Evolutionary conservation across 306 rosid genomes (phyloP), one percentile per base, ranked within the genome.

Genomic region (Pterocarpus macrocarpus): DNA sequence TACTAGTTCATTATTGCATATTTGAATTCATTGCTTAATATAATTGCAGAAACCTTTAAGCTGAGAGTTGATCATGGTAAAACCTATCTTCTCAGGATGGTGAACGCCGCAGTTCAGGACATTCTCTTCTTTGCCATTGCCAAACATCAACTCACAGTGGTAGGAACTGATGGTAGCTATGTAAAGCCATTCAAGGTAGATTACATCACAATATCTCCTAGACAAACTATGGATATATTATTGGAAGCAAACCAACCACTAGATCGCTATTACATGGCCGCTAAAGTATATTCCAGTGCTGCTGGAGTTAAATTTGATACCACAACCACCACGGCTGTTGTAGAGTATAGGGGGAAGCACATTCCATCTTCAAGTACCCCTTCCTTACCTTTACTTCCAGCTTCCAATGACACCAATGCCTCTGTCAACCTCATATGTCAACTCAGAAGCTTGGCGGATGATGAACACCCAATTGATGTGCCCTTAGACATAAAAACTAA

Each of bases 131-230:
- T 90, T 64, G 71, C 73, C 17, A 41, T 91, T 6, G 87, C 90
- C 3, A 64, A 80, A 0, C 97, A 91, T 13, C 79, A 83, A 10
- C 75, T 91, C 9, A 88, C 88, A n/a, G 86, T 91, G 16, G 90
- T 91, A 2, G 94, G 89, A 69, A 38, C 80, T 4, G 97, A 91
- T 43, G 97, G 85, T 1, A 80, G 85, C 89, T 89, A 91, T 83
- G 74, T 78, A 5, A 86, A 90, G 83, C 92, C 90, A n/a, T 7
- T 90, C 43, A 56, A 73, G 12, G 81, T 85, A 30, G 83, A 87
- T 7, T 72, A 85, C 84, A 55, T 91, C 28, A 69, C 88, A 45
- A 86, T 91, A 49, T 28, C 90, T 0, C 97, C 92, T 0, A 94
- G 92, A 3, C 97, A 91, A 77, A 81, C 97, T 10, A 66, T 88